phyloP scores from a whole-genome alignment of 2,329 filamentous ascomycete genomes.

The Ophiostoma angusticollis region DNA sequence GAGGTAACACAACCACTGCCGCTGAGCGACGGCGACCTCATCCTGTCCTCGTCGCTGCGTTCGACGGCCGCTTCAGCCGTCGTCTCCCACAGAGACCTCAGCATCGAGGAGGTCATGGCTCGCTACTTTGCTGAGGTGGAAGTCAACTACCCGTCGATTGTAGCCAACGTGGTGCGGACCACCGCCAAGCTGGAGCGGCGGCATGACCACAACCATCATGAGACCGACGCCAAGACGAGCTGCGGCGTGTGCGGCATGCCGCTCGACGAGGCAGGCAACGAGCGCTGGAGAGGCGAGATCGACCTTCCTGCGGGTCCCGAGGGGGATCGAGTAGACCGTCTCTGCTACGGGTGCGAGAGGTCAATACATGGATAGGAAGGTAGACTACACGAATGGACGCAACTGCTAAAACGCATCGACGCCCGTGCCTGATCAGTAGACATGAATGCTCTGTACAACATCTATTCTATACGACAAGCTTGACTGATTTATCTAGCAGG shows the following conservation, averaged over 20 bases:
- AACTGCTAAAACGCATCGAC: no score
- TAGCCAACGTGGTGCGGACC: conserved; percentile 90
- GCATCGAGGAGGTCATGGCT: conserved; percentile 81
- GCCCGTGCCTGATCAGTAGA: no score
- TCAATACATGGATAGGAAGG: conserved; percentile 45
- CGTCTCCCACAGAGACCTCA: conserved; percentile 60
- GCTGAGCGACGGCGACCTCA: conserved; percentile 12
- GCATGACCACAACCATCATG: conserved; percentile 15
- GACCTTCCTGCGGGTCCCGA: conserved; percentile 28
- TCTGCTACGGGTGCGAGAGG: conserved; percentile 66
- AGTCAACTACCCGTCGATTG: conserved; percentile 74
- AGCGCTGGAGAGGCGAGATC: conserved; percentile 49
- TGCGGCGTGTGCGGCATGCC: conserved; percentile 62
- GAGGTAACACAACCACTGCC: conserved; percentile 35
- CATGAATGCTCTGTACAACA: no score
- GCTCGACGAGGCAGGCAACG: conserved; percentile 49
- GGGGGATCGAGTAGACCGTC: conserved; percentile 19
- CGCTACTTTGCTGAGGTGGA: conserved; percentile 84
- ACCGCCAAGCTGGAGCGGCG: conserved; percentile 60
- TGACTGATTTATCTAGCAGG: no score
- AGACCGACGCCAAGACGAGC: conserved; percentile 16
- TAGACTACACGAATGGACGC: no score
- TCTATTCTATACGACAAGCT: no score
- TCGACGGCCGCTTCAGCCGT: conserved; percentile 23
- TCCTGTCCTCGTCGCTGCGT: conserved; percentile 27